These are phyloP conservation scores for Hypericum perforatum DNA, from an alignment of 345 rosid genomes.

Conservation along the genomic window DNA sequence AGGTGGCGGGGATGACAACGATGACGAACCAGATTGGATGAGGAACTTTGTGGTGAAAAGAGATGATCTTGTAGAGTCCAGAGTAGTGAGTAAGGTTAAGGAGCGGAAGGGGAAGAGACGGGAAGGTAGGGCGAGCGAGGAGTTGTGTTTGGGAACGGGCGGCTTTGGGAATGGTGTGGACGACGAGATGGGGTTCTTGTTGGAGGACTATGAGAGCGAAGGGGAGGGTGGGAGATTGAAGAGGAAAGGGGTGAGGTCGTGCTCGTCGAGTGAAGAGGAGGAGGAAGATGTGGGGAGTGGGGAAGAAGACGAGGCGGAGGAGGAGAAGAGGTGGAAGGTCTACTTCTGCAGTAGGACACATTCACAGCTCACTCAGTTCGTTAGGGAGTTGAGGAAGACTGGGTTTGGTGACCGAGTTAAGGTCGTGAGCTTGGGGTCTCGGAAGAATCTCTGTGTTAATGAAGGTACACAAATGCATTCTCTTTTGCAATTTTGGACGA, in stretches of 20 bases:
- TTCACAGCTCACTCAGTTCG: conserved; percentile 85
- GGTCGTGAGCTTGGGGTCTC: conserved; percentile 67
- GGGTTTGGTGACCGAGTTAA: conserved; percentile 37
- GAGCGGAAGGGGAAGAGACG: conserved; percentile 16
- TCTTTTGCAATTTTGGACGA: background rate
- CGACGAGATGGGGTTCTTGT: conserved; percentile 50
- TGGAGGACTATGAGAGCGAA: conserved; percentile 82
- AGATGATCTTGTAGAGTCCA: conserved; percentile 10
- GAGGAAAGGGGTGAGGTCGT: conserved; percentile 41
- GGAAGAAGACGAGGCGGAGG: conserved; percentile 25
- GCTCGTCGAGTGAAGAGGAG: conserved; percentile 64
- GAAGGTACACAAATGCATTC: conserved; percentile 37
- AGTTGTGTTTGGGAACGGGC: conserved; percentile 15
- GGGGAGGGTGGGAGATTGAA: conserved; percentile 43
- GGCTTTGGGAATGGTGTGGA: conserved; percentile 25
- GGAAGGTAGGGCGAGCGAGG: conserved; percentile 20
- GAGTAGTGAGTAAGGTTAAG: conserved; percentile 25
- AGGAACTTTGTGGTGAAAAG: conserved; percentile 36
- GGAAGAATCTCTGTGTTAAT: conserved; percentile 80
- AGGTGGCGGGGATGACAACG: conserved; percentile 20
- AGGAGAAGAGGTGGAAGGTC: conserved; percentile 36
- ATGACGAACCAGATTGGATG: conserved; percentile 88
- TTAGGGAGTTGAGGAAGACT: conserved; percentile 76
- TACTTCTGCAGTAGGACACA: conserved; percentile 91
- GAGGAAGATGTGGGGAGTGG: conserved; percentile 34